Percentiles rank a stretch among this genome's conserved stretches.
Conservation (phyloP, 176 grass and related monocot genomes). For the Puya raimondii region DNA sequence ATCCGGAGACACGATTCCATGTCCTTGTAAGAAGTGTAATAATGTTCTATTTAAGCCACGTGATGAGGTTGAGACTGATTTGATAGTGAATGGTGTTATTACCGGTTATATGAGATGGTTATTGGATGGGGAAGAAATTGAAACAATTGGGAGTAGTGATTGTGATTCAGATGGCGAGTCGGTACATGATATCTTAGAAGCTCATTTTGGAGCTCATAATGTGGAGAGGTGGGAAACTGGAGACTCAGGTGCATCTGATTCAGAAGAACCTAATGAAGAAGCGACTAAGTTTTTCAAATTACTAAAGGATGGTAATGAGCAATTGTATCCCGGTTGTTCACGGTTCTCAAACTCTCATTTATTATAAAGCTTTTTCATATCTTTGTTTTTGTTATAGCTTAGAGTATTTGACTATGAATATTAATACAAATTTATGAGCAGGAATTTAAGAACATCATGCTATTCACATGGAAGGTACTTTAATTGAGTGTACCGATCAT, state of each 20-base stretch:
- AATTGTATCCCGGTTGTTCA: no score
- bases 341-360: no score
- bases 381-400: no score
- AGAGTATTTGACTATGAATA: no score
- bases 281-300: neutral
- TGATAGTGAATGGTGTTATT: neutral
- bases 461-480: no score
- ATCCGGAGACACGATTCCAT: neutral
- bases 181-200: neutral
- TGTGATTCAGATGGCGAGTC: neutral
- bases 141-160: neutral
- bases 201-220: neutral
- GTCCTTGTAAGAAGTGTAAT: neutral
- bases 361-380: no score
- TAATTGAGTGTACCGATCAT: no score
- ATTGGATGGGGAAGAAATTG: neutral
- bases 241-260: neutral
- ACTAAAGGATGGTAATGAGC: conserved; percentile 3
- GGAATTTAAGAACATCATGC: no score
- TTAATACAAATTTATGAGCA: no score
- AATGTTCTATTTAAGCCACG: neutral
- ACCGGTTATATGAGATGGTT: neutral
- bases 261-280: neutral
- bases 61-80: neutral
- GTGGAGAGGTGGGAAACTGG: neutral